These are phyloP conservation scores for Xanthoconium stramineum DNA, from an alignment of 768 basidiomycete genomes.

Conservation along the genomic window DNA sequence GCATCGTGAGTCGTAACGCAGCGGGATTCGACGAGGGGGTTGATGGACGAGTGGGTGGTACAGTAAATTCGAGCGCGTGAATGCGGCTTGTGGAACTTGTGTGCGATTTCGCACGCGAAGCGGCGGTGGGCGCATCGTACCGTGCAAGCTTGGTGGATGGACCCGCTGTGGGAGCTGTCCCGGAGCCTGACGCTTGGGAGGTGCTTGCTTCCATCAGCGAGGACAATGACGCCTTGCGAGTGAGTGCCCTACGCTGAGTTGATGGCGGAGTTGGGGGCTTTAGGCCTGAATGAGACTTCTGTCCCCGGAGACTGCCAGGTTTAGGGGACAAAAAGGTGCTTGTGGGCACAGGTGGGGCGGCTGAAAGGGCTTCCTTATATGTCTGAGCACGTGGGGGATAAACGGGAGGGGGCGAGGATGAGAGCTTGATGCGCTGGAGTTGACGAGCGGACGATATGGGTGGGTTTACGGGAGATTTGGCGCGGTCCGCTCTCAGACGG, in stretches of 20 bases:
- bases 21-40: constrained; percentile 77
- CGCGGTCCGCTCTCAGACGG: constrained; percentile 56
- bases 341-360: constrained; percentile 47
- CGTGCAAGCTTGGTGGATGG: constrained; percentile 43
- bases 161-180: constrained; percentile 32
- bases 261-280: constrained; percentile 73
- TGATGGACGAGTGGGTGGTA: constrained; percentile 75
- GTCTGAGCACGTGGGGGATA: constrained; percentile 53
- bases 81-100: constrained; percentile 64
- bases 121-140: constrained; percentile 78
- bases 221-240: constrained; percentile 77
- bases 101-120: constrained; percentile 73
- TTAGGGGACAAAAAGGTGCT: constrained; percentile 63
- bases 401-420: constrained; percentile 65
- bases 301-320: constrained; percentile 72
- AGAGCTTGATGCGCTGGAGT: constrained; percentile 62
- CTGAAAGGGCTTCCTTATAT: constrained; percentile 53
- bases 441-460: constrained; percentile 69
- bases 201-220: constrained; percentile 63
- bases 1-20: constrained; percentile 83
- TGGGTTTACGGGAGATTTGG: constrained; percentile 70
- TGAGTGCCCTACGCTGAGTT: constrained; percentile 52
- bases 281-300: constrained; percentile 81
- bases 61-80: constrained; percentile 55
- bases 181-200: constrained; percentile 55